Conservation (phyloP, 2,329 filamentous ascomycete species). For the Aureobasidium sp. region DNA sequence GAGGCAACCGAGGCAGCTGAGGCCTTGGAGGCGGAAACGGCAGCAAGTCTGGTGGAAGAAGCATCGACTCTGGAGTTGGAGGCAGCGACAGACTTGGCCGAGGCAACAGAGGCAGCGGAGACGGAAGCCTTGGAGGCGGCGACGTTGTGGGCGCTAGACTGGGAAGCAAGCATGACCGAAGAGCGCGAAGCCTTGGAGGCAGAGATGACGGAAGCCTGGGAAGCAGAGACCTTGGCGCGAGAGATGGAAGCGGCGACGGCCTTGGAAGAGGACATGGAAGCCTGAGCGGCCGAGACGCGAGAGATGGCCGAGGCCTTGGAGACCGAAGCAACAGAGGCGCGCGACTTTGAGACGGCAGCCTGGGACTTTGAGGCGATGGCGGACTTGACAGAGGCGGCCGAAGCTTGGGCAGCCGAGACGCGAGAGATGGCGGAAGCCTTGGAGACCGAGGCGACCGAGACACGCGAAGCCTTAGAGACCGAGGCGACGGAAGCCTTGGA, state of each 20-base stretch:
- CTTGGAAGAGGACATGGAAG: not conserved
- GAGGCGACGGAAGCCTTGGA: not conserved
- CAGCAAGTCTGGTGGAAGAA: constrained; percentile 5
- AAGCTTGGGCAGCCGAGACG: not conserved
- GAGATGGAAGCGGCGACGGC: not conserved
- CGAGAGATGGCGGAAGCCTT: constrained; percentile 1
- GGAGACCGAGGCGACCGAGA: constrained; percentile 11
- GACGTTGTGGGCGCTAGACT: not conserved
- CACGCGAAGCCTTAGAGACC: constrained; percentile 9
- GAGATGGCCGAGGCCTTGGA: not conserved
- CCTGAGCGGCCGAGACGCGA: not conserved
- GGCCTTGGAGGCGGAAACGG: constrained; percentile 11
- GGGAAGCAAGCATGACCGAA: constrained; percentile 3
- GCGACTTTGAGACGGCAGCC: not conserved
- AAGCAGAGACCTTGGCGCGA: not conserved
- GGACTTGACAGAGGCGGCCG: not conserved
- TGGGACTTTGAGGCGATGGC: not conserved
- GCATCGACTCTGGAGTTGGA: not conserved
- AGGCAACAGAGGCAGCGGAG: constrained; percentile 10
- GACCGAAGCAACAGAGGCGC: not conserved
- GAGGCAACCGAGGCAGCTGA: constrained; percentile 13
- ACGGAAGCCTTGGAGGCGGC: not conserved
- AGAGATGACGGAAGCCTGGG: not conserved
- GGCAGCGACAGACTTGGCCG: constrained; percentile 2
- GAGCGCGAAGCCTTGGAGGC: constrained; percentile 11